Evolutionary conservation across 768 basidiomycete genomes (phyloP).

Genomic region (Podaxis sp.): DNA sequence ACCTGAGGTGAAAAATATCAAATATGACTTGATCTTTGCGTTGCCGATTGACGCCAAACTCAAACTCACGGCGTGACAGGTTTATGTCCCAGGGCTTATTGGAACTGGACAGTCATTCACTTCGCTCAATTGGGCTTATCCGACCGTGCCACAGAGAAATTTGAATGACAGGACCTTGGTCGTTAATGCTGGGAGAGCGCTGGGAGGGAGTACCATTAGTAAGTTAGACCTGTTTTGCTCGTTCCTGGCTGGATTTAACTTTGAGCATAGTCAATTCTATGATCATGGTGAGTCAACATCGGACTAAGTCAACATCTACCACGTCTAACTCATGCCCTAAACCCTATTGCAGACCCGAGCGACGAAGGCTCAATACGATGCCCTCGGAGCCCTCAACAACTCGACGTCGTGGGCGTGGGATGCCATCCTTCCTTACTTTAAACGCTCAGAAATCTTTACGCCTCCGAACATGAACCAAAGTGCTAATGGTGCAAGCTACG

Average conservation of each 20-base stretch:
- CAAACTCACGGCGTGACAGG: constrained; percentile 13
- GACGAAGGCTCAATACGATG: constrained; percentile 28
- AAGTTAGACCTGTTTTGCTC: constrained; percentile 4
- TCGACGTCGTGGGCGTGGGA: constrained; percentile 34
- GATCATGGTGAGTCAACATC: constrained; percentile 23
- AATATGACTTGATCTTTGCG: background rate
- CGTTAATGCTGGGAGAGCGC: constrained; percentile 37
- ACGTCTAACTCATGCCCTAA: background rate
- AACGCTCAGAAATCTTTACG: constrained; percentile 52
- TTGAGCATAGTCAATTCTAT: constrained; percentile 40
- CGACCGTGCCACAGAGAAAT: constrained; percentile 37
- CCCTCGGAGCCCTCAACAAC: constrained; percentile 16
- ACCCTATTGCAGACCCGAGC: constrained; percentile 23
- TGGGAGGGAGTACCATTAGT: constrained; percentile 55
- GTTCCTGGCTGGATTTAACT: background rate
- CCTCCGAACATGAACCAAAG: constrained; percentile 34
- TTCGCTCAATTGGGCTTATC: constrained; percentile 47
- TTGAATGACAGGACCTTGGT: constrained; percentile 33
- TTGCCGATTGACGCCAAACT: background rate
- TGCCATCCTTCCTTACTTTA: constrained; percentile 38
- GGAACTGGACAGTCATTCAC: constrained; percentile 27
- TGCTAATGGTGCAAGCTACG: constrained; percentile 20
- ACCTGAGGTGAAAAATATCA: constrained; percentile 22
- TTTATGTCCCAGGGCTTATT: constrained; percentile 26
- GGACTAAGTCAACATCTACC: background rate